Evolutionary conservation across 371 early-diverging fungal species (phyloP).

Genomic region (Chytridium lagenaria): DNA sequence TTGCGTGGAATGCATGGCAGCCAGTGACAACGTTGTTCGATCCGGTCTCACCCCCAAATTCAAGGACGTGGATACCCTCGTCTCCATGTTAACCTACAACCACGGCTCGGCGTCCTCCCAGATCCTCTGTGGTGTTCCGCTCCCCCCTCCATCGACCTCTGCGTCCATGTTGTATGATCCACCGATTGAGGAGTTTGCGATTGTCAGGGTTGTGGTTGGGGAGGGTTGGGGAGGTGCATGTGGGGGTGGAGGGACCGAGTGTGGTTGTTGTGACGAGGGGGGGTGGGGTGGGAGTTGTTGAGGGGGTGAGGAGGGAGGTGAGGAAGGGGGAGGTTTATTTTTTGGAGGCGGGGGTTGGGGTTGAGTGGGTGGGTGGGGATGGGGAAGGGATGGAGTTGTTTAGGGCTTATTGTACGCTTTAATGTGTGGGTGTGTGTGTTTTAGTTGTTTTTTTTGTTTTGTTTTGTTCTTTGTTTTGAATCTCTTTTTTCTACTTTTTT

Average conservation of each 20-base stretch:
- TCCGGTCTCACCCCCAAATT: conserved; percentile 98
- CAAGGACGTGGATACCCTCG: conserved; percentile 92
- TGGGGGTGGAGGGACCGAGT: conserved; percentile 80
- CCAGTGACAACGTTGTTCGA: conserved; percentile 96
- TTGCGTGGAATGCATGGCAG: conserved; percentile 98
- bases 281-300: conserved; percentile 48
- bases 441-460: not conserved
- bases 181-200: conserved; percentile 94
- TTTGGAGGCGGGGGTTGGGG: conserved; percentile 42
- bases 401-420: conserved; percentile 46
- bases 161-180: conserved; percentile 77
- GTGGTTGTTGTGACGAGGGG: conserved; percentile 85
- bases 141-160: no score
- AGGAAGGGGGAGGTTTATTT: conserved; percentile 48
- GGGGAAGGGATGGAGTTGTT: conserved; percentile 39
- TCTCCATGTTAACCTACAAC: conserved; percentile 91
- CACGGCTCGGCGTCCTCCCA: conserved; percentile 78
- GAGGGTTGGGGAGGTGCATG: conserved; percentile 60
- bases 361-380: conserved; percentile 24
- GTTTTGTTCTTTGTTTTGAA: not conserved
- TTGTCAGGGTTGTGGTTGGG: conserved; percentile 65
- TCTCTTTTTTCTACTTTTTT: not conserved
- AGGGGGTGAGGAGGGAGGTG: conserved; percentile 29
- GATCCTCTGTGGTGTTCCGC: conserved; percentile 69
- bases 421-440: not conserved